Percentiles rank a stretch among this genome's conserved stretches.
Conservation (phyloP, 805 yeast genomes). For the Metschnikowia proteae region DNA sequence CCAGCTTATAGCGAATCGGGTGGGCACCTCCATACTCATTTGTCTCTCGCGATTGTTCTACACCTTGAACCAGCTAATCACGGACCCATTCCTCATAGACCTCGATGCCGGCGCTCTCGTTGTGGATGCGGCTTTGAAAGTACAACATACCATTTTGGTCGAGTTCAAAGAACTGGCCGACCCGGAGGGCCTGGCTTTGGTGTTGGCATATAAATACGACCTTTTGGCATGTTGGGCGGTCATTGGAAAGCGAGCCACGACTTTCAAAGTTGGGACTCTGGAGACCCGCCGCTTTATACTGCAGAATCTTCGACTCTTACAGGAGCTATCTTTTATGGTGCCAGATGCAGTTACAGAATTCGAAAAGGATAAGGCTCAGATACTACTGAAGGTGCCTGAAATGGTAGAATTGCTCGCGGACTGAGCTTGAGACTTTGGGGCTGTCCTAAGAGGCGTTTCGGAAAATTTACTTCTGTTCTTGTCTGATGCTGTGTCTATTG, state of each 20-base stretch:
- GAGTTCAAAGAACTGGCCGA: constrained; percentile 15
- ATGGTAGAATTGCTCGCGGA: neutral
- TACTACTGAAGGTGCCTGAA: constrained; percentile 9
- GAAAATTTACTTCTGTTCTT: too few species aligned
- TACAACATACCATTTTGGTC: constrained; percentile 22
- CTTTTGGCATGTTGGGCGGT: constrained; percentile 36
- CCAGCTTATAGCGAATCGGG: constrained; percentile 2
- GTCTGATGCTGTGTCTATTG: neutral
- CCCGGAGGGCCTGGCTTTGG: constrained; percentile 15
- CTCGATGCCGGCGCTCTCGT: constrained; percentile 15
- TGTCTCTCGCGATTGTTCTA: constrained; percentile 28
- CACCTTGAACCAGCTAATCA: constrained; percentile 28
- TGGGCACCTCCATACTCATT: constrained; percentile 19
- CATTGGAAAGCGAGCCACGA: constrained; percentile 10
- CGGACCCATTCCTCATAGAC: constrained; percentile 28
- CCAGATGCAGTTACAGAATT: constrained; percentile 2
- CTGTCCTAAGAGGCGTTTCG: too few species aligned
- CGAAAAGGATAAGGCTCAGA: constrained; percentile 5
- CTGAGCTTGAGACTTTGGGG: neutral
- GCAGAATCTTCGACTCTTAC: constrained; percentile 3
- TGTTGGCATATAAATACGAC: constrained; percentile 30
- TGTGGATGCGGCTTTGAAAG: constrained; percentile 18
- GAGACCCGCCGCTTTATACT: neutral
- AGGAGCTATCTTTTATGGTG: neutral
- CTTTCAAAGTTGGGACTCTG: constrained; percentile 11